These are phyloP conservation scores for Paecilomyces formosus DNA, from an alignment of 2,329 filamentous ascomycete species.

Conservation along the genomic window DNA sequence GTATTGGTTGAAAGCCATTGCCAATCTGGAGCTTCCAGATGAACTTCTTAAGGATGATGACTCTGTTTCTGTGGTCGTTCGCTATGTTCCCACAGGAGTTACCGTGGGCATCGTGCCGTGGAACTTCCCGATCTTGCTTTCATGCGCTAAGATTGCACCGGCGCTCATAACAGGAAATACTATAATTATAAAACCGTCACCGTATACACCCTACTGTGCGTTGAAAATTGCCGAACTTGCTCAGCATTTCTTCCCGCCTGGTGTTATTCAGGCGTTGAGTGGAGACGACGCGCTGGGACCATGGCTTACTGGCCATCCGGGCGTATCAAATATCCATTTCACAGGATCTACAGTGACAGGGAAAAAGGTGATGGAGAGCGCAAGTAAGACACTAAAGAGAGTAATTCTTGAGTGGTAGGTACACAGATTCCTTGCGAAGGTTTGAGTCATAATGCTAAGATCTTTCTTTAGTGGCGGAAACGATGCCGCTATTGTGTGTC, in stretches of 20 bases:
- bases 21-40: slow-evolving; percentile 26
- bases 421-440: no score
- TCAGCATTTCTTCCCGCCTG: slow-evolving; percentile 51
- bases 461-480: slow-evolving; percentile 44
- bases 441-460: not conserved
- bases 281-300: slow-evolving; percentile 56
- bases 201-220: slow-evolving; percentile 24
- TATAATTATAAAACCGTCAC: slow-evolving; percentile 51
- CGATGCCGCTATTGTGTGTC: slow-evolving; percentile 52
- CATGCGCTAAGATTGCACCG: slow-evolving; percentile 48
- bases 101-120: slow-evolving; percentile 52
- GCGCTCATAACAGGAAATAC: slow-evolving; percentile 51
- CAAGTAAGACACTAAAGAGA: slow-evolving; percentile 51
- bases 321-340: slow-evolving; percentile 56
- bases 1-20: not conserved
- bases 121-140: slow-evolving; percentile 44
- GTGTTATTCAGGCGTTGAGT: slow-evolving; percentile 55
- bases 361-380: slow-evolving; percentile 54
- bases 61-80: slow-evolving; percentile 22
- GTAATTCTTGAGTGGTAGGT: slow-evolving; percentile 50
- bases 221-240: slow-evolving; percentile 57
- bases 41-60: slow-evolving; percentile 44
- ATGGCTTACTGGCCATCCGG: slow-evolving; percentile 52
- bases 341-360: slow-evolving; percentile 56
- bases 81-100: slow-evolving; percentile 33